Evolutionary conservation across 1,284 basidiomycete species (phyloP), one percentile per base, ranked within the genome.

Genomic region (Malassezia caprae): DNA sequence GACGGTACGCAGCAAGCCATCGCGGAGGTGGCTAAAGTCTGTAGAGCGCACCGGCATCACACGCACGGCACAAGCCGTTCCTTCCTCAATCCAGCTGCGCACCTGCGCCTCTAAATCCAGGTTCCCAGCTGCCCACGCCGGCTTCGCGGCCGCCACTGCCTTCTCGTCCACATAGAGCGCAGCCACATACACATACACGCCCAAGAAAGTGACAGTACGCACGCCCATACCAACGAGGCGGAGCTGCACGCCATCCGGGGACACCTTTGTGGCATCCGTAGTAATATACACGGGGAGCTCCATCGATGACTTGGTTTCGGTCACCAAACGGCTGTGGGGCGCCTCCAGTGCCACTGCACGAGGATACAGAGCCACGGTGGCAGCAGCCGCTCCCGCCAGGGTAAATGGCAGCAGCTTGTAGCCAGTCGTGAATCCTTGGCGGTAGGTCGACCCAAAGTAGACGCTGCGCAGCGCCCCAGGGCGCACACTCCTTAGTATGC

Each of bases 151-250:
- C 21, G 41, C 35, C 1, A 42, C 17, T 8, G 40, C 28, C 21
- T 46, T 31, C 48, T 88, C 76, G 73, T 88, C 87, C 13, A 86
- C 85, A 73, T 91, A 91, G 71, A 90, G 86, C 0, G 80, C 88
- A 39, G 87, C 82, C 4, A 87, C 86, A 74, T 91, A 91, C 10
- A 90, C 89, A 61, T 84, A 81, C 56, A 91, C 80, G 5, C 82
- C 79, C 41, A 91, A 77, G 76, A 91, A 88, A 11, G 86, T 78
- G 40, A 91, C 88, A 0, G 84, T 87, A 40, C 89, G 79, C 28
- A 89, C 86, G 40, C 88, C 88, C 1, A 87, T 77, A 1, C 89
- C 88, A 11, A 90, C 76, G 5, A 91, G 79, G 15, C 81, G 79
- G 64, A 87, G 80, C 1, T 26, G 19, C 19, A 6, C n/a, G 21